These are phyloP conservation scores for Camillea tinctor DNA, from an alignment of 2,329 filamentous ascomycete genomes.

Conservation along the genomic window DNA sequence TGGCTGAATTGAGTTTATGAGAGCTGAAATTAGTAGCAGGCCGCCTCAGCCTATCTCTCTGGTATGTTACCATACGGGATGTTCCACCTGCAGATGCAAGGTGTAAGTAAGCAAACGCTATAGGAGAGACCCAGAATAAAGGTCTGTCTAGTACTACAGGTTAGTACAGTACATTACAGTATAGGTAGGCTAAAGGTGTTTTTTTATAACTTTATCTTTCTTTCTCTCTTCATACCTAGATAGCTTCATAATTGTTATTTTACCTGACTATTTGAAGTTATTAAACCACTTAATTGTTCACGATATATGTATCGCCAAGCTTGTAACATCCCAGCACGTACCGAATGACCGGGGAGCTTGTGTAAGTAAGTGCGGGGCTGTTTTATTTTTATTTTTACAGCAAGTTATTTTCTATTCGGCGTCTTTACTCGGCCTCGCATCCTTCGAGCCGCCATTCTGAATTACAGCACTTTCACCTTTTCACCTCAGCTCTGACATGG, in stretches of 20 bases:
- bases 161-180: background rate
- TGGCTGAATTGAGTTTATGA: background rate
- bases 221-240: no score
- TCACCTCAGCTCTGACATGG: slow-evolving; percentile 2
- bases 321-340: background rate
- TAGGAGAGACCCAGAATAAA: background rate
- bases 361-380: slow-evolving; percentile 15
- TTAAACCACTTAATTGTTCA: no score
- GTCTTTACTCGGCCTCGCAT: slow-evolving; percentile 10
- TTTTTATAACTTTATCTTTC: no score
- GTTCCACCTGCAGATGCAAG: background rate
- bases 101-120: background rate
- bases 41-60: background rate
- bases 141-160: background rate
- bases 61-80: background rate
- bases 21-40: background rate
- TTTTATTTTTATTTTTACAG: no score
- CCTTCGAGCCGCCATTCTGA: background rate
- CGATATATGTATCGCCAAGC: no score
- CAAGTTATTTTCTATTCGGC: background rate
- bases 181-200: no score
- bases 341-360: background rate
- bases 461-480: background rate
- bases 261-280: no score
- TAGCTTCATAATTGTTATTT: no score